These are phyloP conservation scores for Amorphotheca resinae DNA, from an alignment of 495 filamentous ascomycete genomes.

Conservation along the genomic window DNA sequence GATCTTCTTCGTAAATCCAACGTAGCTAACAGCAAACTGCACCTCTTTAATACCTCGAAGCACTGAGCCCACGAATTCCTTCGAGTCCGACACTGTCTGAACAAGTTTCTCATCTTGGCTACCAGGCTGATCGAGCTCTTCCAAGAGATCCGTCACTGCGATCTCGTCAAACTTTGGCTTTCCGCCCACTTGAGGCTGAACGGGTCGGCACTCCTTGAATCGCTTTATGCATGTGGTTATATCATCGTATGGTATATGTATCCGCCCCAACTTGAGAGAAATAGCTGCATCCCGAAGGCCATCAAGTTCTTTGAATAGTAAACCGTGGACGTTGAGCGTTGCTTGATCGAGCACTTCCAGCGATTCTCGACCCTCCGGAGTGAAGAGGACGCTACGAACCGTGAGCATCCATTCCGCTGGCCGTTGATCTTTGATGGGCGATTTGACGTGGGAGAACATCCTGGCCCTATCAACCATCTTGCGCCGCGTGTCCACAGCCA, in stretches of 20 bases:
- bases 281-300: slow-evolving; percentile 85
- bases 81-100: slow-evolving; percentile 82
- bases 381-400: slow-evolving; percentile 74
- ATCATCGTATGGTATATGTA: slow-evolving; percentile 88
- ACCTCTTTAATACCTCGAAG: slow-evolving; percentile 90
- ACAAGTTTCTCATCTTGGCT: slow-evolving; percentile 64
- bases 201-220: slow-evolving; percentile 28
- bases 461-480: slow-evolving; percentile 86
- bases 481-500: slow-evolving; percentile 79
- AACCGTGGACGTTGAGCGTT: slow-evolving; percentile 79
- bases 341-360: slow-evolving; percentile 84
- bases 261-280: slow-evolving; percentile 74
- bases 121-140: slow-evolving; percentile 63
- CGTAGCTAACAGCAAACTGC: slow-evolving; percentile 88
- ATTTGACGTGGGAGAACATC: slow-evolving; percentile 70
- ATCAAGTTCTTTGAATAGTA: slow-evolving; percentile 77
- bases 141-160: slow-evolving; percentile 61
- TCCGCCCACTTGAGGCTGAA: slow-evolving; percentile 15
- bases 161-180: slow-evolving; percentile 34
- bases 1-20: slow-evolving; percentile 72
- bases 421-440: slow-evolving; percentile 53
- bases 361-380: slow-evolving; percentile 69
- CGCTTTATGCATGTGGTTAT: slow-evolving; percentile 45
- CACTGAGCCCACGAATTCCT: slow-evolving; percentile 81
- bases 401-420: slow-evolving; percentile 94